Evolutionary conservation across 192 early-diverging fungal genomes (phyloP), one percentile per base, ranked within the genome.

Genomic region (Obelidium mucronatum): DNA sequence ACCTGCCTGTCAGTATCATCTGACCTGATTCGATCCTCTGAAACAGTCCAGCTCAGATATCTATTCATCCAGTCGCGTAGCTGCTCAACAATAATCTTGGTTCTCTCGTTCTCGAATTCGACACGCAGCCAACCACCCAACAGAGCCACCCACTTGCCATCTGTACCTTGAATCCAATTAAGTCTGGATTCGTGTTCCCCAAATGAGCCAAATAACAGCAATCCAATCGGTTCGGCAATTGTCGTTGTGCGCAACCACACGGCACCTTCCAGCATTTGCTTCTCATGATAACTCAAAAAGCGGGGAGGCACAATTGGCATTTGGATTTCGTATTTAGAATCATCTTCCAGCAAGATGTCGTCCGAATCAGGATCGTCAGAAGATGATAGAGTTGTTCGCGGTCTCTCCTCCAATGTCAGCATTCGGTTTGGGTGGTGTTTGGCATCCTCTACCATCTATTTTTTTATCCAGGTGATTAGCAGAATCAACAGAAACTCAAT

Each of bases 231-330:
- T 40, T 77, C 78, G 2, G 79, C 78, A 3, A 67, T 68, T 13
- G 83, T 85, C 0, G 82, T 81, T 37, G 79, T 65, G 3, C 85
- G 80, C 31, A 84, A 4, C 67, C 80, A 86, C 28, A 86, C 64
- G 13, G 42, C 65, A 40, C 65, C 76, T 40, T 86, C 85, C 2
- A 86, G 73, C 58, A 65, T 79, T 68, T 86, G 85, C 60, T 85
- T 85, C 28, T 86, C 85, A 52, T 86, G 85, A 67, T 78, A 86
- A 48, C 67, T 73, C 1, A 86, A 61, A 40, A 86, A 63, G 0
- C 85, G 82, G 3, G 80, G 59, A 5, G 84, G 84, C 1, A 81
- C 24, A 11, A 81, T 58, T 11, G 80, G 76, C 1, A 60, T 51
- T 33, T 48, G 61, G 39, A 77, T 34, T 1, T 40, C 64, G n/a